These are phyloP conservation scores for Rutidosis leptorrhynchoides DNA, from an alignment of 129 eudicot genomes.

Conservation along the genomic window DNA sequence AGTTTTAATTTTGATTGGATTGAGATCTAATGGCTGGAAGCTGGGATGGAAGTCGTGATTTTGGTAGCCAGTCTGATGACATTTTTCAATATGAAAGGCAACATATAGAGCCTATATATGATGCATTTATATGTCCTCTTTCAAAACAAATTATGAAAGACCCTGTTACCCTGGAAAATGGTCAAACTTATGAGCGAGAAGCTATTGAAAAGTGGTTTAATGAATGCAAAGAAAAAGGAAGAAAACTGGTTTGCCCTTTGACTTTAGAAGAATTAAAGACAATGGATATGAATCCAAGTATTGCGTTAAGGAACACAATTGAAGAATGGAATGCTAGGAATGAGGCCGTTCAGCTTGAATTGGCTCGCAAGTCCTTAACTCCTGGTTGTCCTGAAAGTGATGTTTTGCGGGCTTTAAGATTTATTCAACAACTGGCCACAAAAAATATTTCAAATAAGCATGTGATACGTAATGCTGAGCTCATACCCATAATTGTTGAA, in stretches of 20 bases:
- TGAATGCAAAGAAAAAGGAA: slow-evolving; percentile 72
- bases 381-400: slow-evolving; percentile 57
- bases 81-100: slow-evolving; percentile 68
- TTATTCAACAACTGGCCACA: slow-evolving; percentile 58
- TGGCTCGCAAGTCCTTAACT: slow-evolving; percentile 58
- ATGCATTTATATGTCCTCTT: slow-evolving; percentile 84
- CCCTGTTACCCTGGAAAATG: slow-evolving; percentile 80
- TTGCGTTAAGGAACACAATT: slow-evolving; percentile 75
- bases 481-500: slow-evolving; percentile 63
- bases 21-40: slow-evolving; percentile 61
- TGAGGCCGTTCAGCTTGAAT: slow-evolving; percentile 88
- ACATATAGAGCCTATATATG: slow-evolving; percentile 69
- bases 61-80: slow-evolving; percentile 72
- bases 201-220: slow-evolving; percentile 93
- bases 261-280: slow-evolving; percentile 59
- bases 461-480: slow-evolving; percentile 59
- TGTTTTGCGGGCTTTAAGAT: slow-evolving; percentile 59
- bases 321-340: slow-evolving; percentile 97
- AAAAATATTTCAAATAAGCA: slow-evolving; percentile 52
- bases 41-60: slow-evolving; percentile 64
- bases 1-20: slow-evolving; percentile 11
- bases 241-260: slow-evolving; percentile 65
- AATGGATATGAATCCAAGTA: slow-evolving; percentile 76
- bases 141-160: slow-evolving; percentile 87
- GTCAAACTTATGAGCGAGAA: slow-evolving; percentile 80